These are phyloP conservation scores for Apiotrichum siamense DNA, from an alignment of 1,284 basidiomycete genomes.

Conservation along the genomic window DNA sequence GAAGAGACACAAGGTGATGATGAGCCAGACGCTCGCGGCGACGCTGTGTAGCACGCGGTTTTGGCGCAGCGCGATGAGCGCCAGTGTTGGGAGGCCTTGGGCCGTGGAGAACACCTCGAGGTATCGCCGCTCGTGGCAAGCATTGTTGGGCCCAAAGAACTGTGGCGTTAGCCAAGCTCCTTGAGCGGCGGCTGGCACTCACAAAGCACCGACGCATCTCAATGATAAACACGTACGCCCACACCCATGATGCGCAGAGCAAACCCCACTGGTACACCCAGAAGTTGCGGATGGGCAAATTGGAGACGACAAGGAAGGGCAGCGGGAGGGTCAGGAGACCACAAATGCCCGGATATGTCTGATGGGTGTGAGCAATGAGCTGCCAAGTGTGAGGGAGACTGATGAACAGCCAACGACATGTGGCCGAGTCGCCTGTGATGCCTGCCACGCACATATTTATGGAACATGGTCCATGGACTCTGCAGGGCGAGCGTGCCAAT, in stretches of 20 bases:
- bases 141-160: background rate
- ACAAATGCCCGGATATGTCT: conserved; percentile 33
- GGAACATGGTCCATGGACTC: background rate
- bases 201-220: conserved; percentile 26
- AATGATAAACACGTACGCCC: conserved; percentile 30
- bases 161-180: background rate
- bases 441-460: conserved; percentile 30
- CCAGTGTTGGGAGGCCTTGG: conserved; percentile 63
- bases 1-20: conserved; percentile 26
- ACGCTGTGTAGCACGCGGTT: conserved; percentile 61
- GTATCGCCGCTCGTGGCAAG: conserved; percentile 1
- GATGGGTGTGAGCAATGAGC: conserved; percentile 11
- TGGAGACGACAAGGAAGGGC: conserved; percentile 33
- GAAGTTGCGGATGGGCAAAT: conserved; percentile 11
- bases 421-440: conserved; percentile 25
- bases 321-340: conserved; percentile 39
- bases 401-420: conserved; percentile 32
- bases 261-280: conserved; percentile 39
- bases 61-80: conserved; percentile 66
- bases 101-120: conserved; percentile 5
- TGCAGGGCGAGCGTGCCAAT: background rate
- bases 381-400: conserved; percentile 26
- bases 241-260: conserved; percentile 33
- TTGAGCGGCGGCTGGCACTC: background rate
- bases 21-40: conserved; percentile 55